These are phyloP conservation scores for Paradendryphiella salina DNA, from an alignment of 2,329 filamentous ascomycete species.

Conservation along the genomic window DNA sequence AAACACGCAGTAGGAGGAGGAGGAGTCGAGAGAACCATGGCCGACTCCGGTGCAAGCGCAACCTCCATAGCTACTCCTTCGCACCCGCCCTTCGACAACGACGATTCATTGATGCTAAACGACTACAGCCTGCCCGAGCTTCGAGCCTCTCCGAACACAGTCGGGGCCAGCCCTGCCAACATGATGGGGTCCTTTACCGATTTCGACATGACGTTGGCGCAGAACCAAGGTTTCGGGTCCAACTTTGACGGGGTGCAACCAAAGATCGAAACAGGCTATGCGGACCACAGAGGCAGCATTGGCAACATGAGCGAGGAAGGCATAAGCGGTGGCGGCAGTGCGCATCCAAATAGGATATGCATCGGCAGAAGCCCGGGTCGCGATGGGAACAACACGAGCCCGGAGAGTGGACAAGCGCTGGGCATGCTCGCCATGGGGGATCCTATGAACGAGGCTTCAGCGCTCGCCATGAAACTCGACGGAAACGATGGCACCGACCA, in stretches of 20 bases:
- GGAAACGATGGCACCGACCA: constrained; percentile 34
- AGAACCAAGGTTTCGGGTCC: constrained; percentile 26
- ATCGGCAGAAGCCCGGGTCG: constrained; percentile 38
- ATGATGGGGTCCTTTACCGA: constrained; percentile 40
- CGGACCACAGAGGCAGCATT: constrained; percentile 38
- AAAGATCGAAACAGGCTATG: constrained; percentile 30
- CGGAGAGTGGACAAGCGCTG: constrained; percentile 41
- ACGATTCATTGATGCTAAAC: constrained; percentile 42
- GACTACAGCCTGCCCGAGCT: constrained; percentile 43
- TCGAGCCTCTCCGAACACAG: constrained; percentile 29
- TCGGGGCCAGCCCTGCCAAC: constrained; percentile 30
- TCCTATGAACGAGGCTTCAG: constrained; percentile 30
- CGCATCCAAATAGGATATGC: constrained; percentile 37
- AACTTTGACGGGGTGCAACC: constrained; percentile 29
- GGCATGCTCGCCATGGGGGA: constrained; percentile 40
- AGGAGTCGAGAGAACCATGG: constrained; percentile 30
- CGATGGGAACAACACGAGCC: constrained; percentile 43
- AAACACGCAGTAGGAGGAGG: constrained; percentile 23
- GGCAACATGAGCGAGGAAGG: constrained; percentile 41
- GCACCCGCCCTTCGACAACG: constrained; percentile 36
- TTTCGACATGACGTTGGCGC: constrained; percentile 38
- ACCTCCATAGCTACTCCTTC: constrained; percentile 37
- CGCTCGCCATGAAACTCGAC: constrained; percentile 31
- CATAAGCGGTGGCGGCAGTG: constrained; percentile 34
- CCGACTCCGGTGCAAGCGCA: constrained; percentile 33